Evolutionary conservation across 495 filamentous ascomycete genomes (phyloP).

Genomic region (Aspergillus saccharolyticus): DNA sequence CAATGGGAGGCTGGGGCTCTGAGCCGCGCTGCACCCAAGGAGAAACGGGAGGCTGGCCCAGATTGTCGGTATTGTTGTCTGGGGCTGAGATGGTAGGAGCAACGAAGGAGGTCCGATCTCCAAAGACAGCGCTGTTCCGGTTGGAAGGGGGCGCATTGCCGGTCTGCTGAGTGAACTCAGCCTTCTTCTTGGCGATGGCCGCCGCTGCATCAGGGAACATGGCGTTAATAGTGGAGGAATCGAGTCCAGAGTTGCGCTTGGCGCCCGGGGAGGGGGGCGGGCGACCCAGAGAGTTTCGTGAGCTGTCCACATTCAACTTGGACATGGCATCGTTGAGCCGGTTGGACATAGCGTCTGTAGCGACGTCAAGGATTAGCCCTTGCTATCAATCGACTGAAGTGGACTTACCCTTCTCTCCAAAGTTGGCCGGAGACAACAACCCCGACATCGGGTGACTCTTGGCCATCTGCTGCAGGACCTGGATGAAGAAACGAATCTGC

Average conservation of each 20-base stretch:
- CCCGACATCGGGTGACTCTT: slow-evolving; percentile 97
- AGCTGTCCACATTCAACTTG: slow-evolving; percentile 80
- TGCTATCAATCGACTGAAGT: neutral
- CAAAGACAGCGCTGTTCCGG: slow-evolving; percentile 83
- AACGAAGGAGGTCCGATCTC: slow-evolving; percentile 71
- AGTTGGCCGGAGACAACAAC: slow-evolving; percentile 89
- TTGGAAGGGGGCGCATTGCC: slow-evolving; percentile 87
- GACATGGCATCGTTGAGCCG: slow-evolving; percentile 96
- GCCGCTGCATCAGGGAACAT: slow-evolving; percentile 99
- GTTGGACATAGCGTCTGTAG: slow-evolving; percentile 90
- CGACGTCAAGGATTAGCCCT: slow-evolving; percentile 1
- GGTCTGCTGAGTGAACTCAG: slow-evolving; percentile 91
- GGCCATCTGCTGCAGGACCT: slow-evolving; percentile 97
- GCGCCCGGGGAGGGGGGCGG: slow-evolving; percentile 71
- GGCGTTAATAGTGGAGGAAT: slow-evolving; percentile 89
- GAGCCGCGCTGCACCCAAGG: slow-evolving; percentile 65
- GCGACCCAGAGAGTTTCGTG: slow-evolving; percentile 77
- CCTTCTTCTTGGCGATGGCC: slow-evolving; percentile 95
- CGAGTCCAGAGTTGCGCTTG: slow-evolving; percentile 89
- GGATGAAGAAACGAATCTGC: slow-evolving; percentile 98
- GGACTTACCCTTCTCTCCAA: slow-evolving; percentile 80
- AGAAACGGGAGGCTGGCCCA: slow-evolving; percentile 60
- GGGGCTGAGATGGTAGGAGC: slow-evolving; percentile 73
- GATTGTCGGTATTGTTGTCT: slow-evolving; percentile 48
- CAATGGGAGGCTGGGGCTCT: slow-evolving; percentile 50